Percentiles rank a stretch among this genome's conserved stretches.
Evolutionary conservation across 257 asterid species (phyloP).

Genomic region (Lantana camara): DNA sequence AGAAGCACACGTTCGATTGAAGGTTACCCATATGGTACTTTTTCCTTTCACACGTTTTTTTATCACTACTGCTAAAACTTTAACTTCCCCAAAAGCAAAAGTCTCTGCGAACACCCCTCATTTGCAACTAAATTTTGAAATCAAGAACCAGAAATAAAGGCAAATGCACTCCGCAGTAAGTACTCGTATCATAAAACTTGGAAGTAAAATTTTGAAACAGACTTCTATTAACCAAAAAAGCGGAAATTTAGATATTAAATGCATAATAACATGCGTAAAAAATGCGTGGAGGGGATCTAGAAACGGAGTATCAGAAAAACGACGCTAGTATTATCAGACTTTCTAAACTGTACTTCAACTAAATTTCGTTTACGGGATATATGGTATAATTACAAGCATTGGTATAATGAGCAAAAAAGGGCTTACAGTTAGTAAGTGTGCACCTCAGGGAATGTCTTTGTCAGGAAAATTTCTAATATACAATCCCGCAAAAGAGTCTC

Average conservation of each 20-base stretch:
- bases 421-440: conserved; percentile 41
- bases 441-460: conserved; percentile 37
- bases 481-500: conserved; percentile 33
- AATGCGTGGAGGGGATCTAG: too few relatives aligned
- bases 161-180: background rate
- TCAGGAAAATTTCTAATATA: conserved; percentile 35
- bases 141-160: background rate
- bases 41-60: too few relatives aligned
- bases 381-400: conserved; percentile 33
- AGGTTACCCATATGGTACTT: too few relatives aligned
- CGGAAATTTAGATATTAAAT: conserved; percentile 6
- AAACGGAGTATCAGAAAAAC: too few relatives aligned
- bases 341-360: conserved; percentile 29
- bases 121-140: too few relatives aligned
- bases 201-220: background rate
- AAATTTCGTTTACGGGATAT: conserved; percentile 27
- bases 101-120: too few relatives aligned
- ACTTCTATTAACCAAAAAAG: background rate
- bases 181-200: conserved; percentile 11
- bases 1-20: too few relatives aligned
- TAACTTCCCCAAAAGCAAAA: too few relatives aligned
- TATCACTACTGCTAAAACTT: too few relatives aligned
- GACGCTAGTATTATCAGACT: conserved; percentile 17
- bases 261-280: conserved; percentile 22
- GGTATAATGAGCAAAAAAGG: conserved; percentile 36